A percentile compares a stretch with the other conserved stretches of the same genome.
Conservation (phyloP, 75 land plant species). For the Isoetes taiwanensis region DNA sequence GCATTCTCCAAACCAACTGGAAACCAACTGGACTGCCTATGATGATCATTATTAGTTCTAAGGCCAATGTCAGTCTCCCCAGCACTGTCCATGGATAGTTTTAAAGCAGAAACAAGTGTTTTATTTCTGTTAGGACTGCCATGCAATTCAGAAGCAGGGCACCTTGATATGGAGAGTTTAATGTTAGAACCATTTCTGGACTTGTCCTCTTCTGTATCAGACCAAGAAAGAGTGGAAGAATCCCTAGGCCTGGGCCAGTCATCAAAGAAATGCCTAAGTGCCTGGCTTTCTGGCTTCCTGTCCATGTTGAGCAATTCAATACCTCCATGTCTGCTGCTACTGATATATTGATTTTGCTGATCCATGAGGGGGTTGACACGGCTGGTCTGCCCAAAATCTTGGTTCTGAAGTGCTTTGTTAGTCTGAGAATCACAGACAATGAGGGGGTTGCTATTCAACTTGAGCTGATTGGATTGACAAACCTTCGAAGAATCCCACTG, state of each 20-base stretch:
- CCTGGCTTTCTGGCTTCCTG: neutral
- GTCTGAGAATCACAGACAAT: no score
- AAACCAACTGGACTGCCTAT: neutral
- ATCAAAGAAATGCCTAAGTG: neutral
- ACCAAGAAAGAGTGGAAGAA: conserved; percentile 42
- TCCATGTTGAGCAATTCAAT: neutral
- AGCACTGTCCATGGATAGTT: neutral
- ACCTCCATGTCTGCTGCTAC: neutral
- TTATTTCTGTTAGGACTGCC: no score
- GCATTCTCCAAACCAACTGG: conserved; percentile 10
- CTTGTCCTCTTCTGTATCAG: no score
- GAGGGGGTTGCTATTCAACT: conserved; percentile 9
- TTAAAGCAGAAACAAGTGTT: neutral
- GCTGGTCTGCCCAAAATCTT: neutral
- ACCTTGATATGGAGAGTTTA: neutral
- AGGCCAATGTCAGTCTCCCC: conserved; percentile 1
- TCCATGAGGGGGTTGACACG: neutral
- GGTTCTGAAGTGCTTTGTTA: no score
- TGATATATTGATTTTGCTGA: neutral
- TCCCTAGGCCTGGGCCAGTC: conserved; percentile 20
- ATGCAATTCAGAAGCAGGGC: neutral
- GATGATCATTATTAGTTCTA: no score
- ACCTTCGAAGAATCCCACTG: no score
- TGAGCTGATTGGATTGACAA: no score
- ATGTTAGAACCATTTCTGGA: no score